Evolutionary conservation across 495 filamentous ascomycete species (phyloP).

Genomic region (Terfezia claveryi): DNA sequence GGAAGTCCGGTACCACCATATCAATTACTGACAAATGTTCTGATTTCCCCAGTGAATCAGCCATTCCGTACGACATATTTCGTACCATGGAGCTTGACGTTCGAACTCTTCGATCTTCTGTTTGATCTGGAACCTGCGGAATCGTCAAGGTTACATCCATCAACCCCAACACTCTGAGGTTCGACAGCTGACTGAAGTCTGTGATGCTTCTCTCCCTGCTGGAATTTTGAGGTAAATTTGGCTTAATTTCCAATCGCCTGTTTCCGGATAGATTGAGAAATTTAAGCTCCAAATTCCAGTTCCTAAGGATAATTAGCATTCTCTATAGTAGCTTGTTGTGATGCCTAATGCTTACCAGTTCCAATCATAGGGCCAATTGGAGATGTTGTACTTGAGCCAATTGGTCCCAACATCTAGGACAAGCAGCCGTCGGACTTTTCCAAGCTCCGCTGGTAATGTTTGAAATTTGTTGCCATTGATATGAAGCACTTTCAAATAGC

Average conservation of each 20-base stretch:
- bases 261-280: conserved; percentile 96
- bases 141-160: conserved; percentile 97
- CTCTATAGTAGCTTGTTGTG: background rate
- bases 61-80: conserved; percentile 83
- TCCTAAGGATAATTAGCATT: conserved; percentile 20
- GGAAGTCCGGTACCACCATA: conserved; percentile 81
- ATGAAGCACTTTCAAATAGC: conserved; percentile 66
- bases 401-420: conserved; percentile 93
- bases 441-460: conserved; percentile 83
- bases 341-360: conserved; percentile 44
- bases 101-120: conserved; percentile 80
- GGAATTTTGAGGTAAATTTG: conserved; percentile 33
- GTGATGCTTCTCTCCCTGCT: conserved; percentile 53
- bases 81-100: conserved; percentile 77
- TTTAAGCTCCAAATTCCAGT: conserved; percentile 81
- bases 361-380: conserved; percentile 99
- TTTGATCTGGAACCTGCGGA: conserved; percentile 80
- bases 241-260: conserved; percentile 91
- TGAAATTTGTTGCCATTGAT: conserved; percentile 97
- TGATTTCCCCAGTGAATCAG: conserved; percentile 77
- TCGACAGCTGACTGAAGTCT: conserved; percentile 69
- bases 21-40: conserved; percentile 96
- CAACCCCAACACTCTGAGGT: conserved; percentile 71
- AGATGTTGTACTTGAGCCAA: conserved; percentile 94
- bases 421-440: conserved; percentile 72